These are phyloP conservation scores for Ganoderma leucocontextum DNA, from an alignment of 1,284 basidiomycete species.

Conservation along the genomic window DNA sequence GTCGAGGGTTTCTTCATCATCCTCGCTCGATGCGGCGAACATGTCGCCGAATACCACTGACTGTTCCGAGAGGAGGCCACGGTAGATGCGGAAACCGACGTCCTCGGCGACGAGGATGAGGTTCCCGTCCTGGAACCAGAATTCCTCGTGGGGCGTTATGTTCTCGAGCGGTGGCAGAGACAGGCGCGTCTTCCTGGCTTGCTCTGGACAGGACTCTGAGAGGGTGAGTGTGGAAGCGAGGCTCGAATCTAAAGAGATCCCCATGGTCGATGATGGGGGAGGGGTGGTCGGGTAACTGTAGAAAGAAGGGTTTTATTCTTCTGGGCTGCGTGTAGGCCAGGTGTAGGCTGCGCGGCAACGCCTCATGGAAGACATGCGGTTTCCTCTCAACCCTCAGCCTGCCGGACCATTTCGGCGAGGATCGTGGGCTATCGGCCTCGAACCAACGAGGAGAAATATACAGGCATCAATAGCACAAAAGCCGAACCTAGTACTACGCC, in stretches of 20 bases:
- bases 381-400: background rate
- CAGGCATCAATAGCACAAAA: background rate
- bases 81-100: slow-evolving; percentile 73
- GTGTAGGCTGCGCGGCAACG: too few relatives aligned
- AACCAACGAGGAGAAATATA: too few relatives aligned
- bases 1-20: slow-evolving; percentile 17
- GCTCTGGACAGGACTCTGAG: background rate
- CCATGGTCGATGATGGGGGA: background rate
- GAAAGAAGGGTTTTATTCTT: too few relatives aligned
- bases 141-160: slow-evolving; percentile 44
- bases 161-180: background rate
- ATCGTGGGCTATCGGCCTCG: too few relatives aligned
- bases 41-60: slow-evolving; percentile 66
- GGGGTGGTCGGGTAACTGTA: background rate
- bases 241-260: background rate
- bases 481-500: too few relatives aligned
- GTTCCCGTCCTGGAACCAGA: slow-evolving; percentile 78
- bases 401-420: too few relatives aligned
- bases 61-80: slow-evolving; percentile 67
- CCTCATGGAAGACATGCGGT: background rate
- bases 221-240: background rate
- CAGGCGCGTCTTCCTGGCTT: background rate
- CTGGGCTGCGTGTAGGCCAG: too few relatives aligned
- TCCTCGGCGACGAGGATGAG: slow-evolving; percentile 62
- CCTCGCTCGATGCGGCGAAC: slow-evolving; percentile 8